These are phyloP conservation scores for Pachyrhizus erosus DNA, from an alignment of 306 rosid genomes.

Conservation along the genomic window DNA sequence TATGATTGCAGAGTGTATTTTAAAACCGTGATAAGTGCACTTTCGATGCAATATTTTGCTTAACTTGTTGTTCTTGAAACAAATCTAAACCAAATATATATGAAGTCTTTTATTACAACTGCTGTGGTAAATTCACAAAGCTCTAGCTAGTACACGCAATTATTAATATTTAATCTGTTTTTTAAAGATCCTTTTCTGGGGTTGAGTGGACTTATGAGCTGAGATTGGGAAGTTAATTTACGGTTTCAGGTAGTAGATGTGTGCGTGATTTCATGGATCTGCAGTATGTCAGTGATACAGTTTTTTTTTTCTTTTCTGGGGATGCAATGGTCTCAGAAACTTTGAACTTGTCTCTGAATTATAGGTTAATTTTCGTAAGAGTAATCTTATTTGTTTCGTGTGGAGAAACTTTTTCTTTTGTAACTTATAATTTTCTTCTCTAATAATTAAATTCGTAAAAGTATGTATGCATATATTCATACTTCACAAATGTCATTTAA, in stretches of 20 bases:
- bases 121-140: too few relatives aligned
- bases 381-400: neutral
- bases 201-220: neutral
- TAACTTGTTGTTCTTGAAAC: neutral
- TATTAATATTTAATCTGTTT: too few relatives aligned
- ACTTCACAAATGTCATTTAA: too few relatives aligned
- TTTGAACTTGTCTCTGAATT: neutral
- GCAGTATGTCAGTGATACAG: neutral
- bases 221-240: neutral
- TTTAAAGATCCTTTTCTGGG: neutral
- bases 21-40: neutral
- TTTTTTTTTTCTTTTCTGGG: neutral
- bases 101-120: too few relatives aligned
- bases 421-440: neutral
- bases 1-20: neutral
- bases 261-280: neutral
- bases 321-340: neutral
- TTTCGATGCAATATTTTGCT: neutral
- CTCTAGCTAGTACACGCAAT: too few relatives aligned
- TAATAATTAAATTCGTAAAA: too few relatives aligned
- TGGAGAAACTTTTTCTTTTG: neutral
- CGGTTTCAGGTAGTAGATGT: neutral
- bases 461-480: too few relatives aligned
- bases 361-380: neutral
- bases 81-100: neutral